Percentiles rank a stretch among this genome's conserved stretches.
phyloP scores from a whole-genome alignment of 352 stramenopile species.

The Phytophthora ramorum region DNA sequence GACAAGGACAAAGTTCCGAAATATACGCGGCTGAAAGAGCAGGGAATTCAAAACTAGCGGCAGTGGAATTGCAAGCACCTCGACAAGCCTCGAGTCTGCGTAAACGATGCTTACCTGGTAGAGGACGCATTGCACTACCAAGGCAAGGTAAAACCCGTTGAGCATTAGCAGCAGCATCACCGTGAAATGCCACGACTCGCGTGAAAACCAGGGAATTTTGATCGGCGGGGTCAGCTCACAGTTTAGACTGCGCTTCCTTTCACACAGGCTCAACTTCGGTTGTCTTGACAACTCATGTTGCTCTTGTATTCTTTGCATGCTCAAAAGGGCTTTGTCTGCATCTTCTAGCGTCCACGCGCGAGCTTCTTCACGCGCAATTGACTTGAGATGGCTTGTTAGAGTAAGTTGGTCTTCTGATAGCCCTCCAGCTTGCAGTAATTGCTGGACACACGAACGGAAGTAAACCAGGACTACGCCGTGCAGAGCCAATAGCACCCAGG shows the following conservation, averaged over 20 bases:
- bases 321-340: conserved; percentile 17
- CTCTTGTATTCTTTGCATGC: conserved; percentile 27
- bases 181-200: conserved; percentile 64
- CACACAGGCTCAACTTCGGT: background rate
- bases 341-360: conserved; percentile 25
- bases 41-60: conserved; percentile 58
- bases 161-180: conserved; percentile 70
- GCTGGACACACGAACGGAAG: conserved; percentile 40
- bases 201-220: conserved; percentile 56
- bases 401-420: conserved; percentile 12
- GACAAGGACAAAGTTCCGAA: conserved; percentile 63
- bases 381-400: conserved; percentile 10
- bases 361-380: conserved; percentile 26
- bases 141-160: conserved; percentile 65
- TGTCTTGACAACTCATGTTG: conserved; percentile 8
- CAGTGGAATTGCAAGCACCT: conserved; percentile 42
- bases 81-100: conserved; percentile 21
- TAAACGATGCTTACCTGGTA: conserved; percentile 47
- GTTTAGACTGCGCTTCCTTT: conserved; percentile 3
- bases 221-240: conserved; percentile 5
- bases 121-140: conserved; percentile 59
- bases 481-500: conserved; percentile 37
- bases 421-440: conserved; percentile 42
- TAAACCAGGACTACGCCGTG: conserved; percentile 47
- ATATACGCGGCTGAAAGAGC: conserved; percentile 60